These are phyloP conservation scores for Eucalyptus coolabah DNA, from an alignment of 345 rosid species.

Conservation along the genomic window DNA sequence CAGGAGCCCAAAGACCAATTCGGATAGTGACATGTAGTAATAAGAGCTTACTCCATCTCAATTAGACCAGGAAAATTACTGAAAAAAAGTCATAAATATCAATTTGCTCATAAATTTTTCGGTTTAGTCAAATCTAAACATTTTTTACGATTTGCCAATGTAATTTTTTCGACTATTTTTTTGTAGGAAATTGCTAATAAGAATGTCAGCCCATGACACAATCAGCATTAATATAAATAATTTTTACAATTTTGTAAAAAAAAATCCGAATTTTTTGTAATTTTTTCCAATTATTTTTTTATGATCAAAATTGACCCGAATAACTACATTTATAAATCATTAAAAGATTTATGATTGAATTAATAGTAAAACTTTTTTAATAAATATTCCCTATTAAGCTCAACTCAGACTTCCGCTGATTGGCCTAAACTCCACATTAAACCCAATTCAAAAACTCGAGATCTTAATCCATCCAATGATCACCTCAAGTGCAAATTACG, in stretches of 20 bases:
- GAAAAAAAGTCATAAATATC: background rate
- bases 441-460: background rate
- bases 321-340: background rate
- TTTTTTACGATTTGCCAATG: rapidly evolving
- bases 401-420: background rate
- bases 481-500: background rate
- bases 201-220: rapidly evolving
- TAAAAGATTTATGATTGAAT: background rate
- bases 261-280: background rate
- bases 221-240: rapidly evolving
- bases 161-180: background rate
- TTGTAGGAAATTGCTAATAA: background rate
- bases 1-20: background rate
- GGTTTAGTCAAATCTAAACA: background rate
- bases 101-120: background rate
- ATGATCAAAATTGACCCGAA: rapidly evolving
- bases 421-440: background rate
- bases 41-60: background rate
- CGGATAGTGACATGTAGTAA: background rate
- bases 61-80: rapidly evolving
- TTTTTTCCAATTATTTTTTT: background rate
- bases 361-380: rapidly evolving
- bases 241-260: too few relatives aligned
- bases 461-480: background rate
- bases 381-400: background rate